Percentiles rank a stretch among this genome's conserved stretches.
phyloP scores from a whole-genome alignment of 1,139 yeast genomes.

The Yamadazyma atmosphaerica region DNA sequence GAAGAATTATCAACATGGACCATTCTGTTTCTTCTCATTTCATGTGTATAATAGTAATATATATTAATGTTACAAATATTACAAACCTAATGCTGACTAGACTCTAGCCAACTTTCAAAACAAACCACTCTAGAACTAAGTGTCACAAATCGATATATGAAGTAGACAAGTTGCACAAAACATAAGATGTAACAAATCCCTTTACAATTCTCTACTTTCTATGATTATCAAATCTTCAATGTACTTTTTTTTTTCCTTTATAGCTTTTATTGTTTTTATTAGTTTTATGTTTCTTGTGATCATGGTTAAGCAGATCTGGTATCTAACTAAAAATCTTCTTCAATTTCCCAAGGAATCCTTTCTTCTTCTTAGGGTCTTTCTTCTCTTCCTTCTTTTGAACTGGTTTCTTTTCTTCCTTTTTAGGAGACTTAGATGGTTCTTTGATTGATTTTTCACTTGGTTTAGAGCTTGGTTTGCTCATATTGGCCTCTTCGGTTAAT shows the following conservation, averaged over 20 bases:
- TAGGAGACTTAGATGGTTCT: conserved; percentile 3
- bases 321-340: conserved; percentile 41
- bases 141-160: not conserved
- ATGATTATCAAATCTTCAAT: not conserved
- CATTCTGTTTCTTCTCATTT: not conserved
- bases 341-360: conserved; percentile 45
- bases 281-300: no score
- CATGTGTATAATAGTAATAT: conserved; percentile 6
- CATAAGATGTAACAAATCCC: not conserved
- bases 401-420: conserved; percentile 5
- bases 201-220: not conserved
- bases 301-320: no score
- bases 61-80: conserved; percentile 11
- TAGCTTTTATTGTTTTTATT: no score
- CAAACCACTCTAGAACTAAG: not conserved
- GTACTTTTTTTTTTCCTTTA: no score
- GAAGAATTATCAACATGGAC: not conserved
- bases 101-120: not conserved
- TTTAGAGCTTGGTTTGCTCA: conserved; percentile 11
- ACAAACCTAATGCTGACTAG: not conserved
- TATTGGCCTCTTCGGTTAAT: conserved; percentile 35
- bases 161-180: not conserved
- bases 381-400: conserved; percentile 12
- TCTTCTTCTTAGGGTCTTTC: conserved; percentile 44
- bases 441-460: conserved; percentile 10